Conservation (phyloP, 352 stramenopile species). For the Phytophthora syringae region DNA sequence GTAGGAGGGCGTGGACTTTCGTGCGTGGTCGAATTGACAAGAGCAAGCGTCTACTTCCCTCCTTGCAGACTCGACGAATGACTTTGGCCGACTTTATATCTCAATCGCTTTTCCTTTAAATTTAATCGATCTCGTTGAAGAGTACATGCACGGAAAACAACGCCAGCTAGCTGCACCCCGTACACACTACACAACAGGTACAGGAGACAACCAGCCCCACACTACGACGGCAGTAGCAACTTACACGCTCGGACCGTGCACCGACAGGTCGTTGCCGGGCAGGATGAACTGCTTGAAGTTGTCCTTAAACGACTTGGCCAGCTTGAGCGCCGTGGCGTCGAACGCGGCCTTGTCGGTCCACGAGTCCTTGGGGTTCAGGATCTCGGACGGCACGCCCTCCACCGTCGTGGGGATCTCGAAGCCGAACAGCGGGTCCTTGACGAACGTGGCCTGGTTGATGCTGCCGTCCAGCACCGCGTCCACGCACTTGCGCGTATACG, state of each 20-base stretch:
- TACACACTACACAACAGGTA: no score
- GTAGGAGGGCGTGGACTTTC: no score
- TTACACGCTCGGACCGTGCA: slow-evolving; percentile 65
- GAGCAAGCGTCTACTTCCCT: no score
- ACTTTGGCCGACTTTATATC: no score
- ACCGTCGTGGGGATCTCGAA: slow-evolving; percentile 68
- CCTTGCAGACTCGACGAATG: no score
- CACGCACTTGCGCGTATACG: slow-evolving; percentile 79
- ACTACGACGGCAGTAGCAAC: no score
- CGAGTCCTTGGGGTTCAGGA: slow-evolving; percentile 77
- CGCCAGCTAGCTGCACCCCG: not conserved
- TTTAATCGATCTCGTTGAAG: not conserved
- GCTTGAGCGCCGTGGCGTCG: slow-evolving; percentile 74
- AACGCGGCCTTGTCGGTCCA: slow-evolving; percentile 86
- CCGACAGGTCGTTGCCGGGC: slow-evolving; percentile 73
- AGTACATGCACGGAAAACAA: not conserved
- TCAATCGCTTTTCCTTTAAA: not conserved
- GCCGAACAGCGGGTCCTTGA: no score
- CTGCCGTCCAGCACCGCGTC: slow-evolving; percentile 75
- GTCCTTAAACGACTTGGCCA: slow-evolving; percentile 78
- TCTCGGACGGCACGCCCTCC: slow-evolving; percentile 73
- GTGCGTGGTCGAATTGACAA: no score
- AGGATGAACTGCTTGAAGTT: slow-evolving; percentile 91
- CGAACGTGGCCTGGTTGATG: slow-evolving; percentile 71
- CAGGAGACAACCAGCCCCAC: no score